Evolutionary conservation across 73 alveolate species (phyloP).

Genomic region (Tetrahymena malaccensis): DNA sequence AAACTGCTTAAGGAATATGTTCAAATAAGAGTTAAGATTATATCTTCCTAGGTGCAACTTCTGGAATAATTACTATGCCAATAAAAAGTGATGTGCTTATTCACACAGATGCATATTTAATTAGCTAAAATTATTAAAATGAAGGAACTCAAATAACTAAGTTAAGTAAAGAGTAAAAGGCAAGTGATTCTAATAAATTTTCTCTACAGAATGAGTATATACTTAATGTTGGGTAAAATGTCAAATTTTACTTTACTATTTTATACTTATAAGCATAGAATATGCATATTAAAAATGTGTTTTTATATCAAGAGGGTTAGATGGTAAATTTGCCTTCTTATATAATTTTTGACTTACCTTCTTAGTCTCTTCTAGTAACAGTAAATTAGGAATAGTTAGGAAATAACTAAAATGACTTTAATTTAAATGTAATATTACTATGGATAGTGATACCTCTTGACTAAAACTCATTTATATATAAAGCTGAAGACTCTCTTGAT

Average conservation of each 20-base stretch:
- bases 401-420: not conserved
- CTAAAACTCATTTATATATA: not conserved
- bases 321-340: not conserved
- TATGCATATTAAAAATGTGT: not conserved
- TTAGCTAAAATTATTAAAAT: not conserved
- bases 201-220: not conserved
- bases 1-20: not conserved
- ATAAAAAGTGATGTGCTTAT: not conserved
- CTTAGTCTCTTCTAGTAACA: not conserved
- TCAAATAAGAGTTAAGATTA: not conserved
- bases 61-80: not conserved
- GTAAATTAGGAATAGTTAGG: not conserved
- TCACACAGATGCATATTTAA: not conserved
- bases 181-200: no score
- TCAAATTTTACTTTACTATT: not conserved
- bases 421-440: not conserved
- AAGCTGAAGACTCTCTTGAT: not conserved
- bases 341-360: not conserved
- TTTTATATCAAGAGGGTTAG: not conserved
- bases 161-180: no score
- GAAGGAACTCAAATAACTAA: no score
- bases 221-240: not conserved
- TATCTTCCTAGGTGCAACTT: not conserved
- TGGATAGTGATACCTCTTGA: not conserved
- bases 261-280: not conserved